These are phyloP conservation scores for Fusarium graminum DNA, from an alignment of 2,329 filamentous ascomycete genomes.

Conservation along the genomic window DNA sequence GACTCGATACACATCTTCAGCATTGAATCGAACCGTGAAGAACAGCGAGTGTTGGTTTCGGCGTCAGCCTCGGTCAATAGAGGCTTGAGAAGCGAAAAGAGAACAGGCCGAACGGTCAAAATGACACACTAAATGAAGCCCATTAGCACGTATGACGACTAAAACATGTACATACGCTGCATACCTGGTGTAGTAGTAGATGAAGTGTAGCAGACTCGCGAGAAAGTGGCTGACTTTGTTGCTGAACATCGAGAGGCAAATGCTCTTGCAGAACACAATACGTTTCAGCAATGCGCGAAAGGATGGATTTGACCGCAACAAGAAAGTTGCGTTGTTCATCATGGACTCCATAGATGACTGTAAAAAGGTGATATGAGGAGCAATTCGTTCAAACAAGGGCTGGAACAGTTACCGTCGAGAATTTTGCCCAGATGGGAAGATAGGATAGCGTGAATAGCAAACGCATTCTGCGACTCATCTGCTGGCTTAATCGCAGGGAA, in stretches of 20 bases:
- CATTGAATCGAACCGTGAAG: slow-evolving; percentile 40
- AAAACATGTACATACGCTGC: rapidly evolving
- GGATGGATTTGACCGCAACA: slow-evolving; percentile 35
- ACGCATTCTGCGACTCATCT: slow-evolving; percentile 33
- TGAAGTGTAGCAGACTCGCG: slow-evolving; percentile 41
- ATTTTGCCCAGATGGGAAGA: slow-evolving; percentile 42
- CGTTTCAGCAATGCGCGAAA: slow-evolving; percentile 35
- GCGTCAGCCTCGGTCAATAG: slow-evolving; percentile 1
- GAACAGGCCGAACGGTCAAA: slow-evolving; percentile 36
- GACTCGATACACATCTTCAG: slow-evolving; percentile 42
- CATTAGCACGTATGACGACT: neutral
- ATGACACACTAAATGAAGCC: slow-evolving; percentile 27
- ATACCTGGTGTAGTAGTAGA: slow-evolving; percentile 37
- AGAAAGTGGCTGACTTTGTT: slow-evolving; percentile 26
- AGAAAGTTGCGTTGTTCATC: slow-evolving; percentile 32
- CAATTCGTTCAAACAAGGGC: neutral
- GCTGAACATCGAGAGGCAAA: slow-evolving; percentile 23
- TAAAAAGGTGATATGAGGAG: neutral
- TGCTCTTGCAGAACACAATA: slow-evolving; percentile 30
- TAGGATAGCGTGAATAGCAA: slow-evolving; percentile 34
- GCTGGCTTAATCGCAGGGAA: slow-evolving; percentile 22
- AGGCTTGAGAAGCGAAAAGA: slow-evolving; percentile 41
- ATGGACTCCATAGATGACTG: slow-evolving; percentile 37
- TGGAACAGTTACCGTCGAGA: slow-evolving; percentile 32
- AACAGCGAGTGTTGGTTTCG: slow-evolving; percentile 10